These are phyloP conservation scores for Coemansia sp. DNA, from an alignment of 192 early-diverging fungal species.

Conservation along the genomic window DNA sequence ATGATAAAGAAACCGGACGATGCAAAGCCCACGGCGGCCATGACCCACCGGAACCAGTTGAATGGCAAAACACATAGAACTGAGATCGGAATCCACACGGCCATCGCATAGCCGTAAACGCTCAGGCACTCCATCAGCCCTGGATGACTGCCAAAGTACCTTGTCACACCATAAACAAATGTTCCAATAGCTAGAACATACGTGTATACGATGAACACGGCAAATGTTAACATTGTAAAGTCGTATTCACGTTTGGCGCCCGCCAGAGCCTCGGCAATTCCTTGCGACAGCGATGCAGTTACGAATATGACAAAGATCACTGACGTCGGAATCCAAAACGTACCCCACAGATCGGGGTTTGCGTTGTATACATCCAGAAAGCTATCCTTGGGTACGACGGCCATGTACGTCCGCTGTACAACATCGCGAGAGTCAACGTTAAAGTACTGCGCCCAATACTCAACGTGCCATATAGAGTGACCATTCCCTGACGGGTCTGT, in stretches of 20 bases:
- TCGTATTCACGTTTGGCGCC: conserved; percentile 66
- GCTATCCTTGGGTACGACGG: conserved; percentile 69
- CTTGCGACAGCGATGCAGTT: conserved; percentile 83
- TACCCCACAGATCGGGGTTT: conserved; percentile 96
- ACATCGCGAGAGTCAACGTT: conserved; percentile 87
- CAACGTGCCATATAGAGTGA: conserved; percentile 79
- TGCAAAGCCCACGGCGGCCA: conserved; percentile 74
- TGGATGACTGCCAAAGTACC: conserved; percentile 82
- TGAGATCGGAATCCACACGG: conserved; percentile 88
- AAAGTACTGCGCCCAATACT: conserved; percentile 89
- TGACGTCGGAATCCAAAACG: conserved; percentile 97
- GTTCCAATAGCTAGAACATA: conserved; percentile 73
- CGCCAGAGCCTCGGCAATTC: conserved; percentile 69
- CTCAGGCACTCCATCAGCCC: conserved; percentile 84
- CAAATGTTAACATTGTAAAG: conserved; percentile 79
- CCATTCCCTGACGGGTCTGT: conserved; percentile 16
- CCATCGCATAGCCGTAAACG: conserved; percentile 89
- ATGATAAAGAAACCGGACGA: conserved; percentile 63
- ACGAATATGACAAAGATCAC: conserved; percentile 97
- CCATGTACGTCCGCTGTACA: conserved; percentile 66
- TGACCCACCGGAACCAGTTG: conserved; percentile 78
- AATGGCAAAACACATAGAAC: conserved; percentile 80
- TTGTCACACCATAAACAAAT: conserved; percentile 75
- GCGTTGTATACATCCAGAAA: conserved; percentile 76
- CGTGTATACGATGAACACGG: conserved; percentile 76